Evolutionary conservation across 345 rosid genomes (phyloP).

Genomic region (Eucalyptus erythrocorys): DNA sequence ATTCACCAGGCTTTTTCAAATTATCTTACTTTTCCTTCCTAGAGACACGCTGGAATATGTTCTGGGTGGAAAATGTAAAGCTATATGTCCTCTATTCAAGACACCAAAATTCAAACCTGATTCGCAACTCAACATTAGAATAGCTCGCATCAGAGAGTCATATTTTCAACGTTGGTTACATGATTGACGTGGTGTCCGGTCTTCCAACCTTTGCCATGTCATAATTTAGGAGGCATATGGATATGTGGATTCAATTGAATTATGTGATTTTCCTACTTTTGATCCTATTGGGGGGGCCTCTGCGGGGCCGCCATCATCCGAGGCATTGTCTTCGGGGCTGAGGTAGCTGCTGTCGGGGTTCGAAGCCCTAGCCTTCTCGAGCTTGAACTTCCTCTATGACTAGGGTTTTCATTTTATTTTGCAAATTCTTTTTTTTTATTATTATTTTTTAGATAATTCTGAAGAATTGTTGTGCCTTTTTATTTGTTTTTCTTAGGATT

Average conservation of each 20-base stretch:
- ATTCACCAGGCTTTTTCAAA: background rate
- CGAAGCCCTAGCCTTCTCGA: background rate
- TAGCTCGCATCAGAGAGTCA: background rate
- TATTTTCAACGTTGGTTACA: background rate
- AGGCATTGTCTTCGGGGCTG: background rate
- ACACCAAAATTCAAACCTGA: background rate
- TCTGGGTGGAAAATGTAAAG: background rate
- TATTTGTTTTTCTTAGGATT: background rate
- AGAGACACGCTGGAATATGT: background rate
- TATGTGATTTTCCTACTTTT: background rate
- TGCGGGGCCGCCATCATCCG: background rate
- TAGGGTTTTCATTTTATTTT: background rate
- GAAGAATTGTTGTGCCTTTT: background rate
- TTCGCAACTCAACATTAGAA: background rate
- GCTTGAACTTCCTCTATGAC: background rate
- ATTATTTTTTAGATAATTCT: too few relatives aligned
- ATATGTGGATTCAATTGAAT: background rate
- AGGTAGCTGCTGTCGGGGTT: background rate
- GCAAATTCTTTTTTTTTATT: background rate
- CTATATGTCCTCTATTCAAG: background rate
- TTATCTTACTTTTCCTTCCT: background rate
- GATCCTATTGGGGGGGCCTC: background rate
- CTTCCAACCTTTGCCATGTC: background rate
- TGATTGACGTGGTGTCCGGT: background rate
- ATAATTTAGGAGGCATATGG: background rate